Conservation (phyloP, 225 moss, liverwort and hornwort genomes). For the Polytrichum formosum region DNA sequence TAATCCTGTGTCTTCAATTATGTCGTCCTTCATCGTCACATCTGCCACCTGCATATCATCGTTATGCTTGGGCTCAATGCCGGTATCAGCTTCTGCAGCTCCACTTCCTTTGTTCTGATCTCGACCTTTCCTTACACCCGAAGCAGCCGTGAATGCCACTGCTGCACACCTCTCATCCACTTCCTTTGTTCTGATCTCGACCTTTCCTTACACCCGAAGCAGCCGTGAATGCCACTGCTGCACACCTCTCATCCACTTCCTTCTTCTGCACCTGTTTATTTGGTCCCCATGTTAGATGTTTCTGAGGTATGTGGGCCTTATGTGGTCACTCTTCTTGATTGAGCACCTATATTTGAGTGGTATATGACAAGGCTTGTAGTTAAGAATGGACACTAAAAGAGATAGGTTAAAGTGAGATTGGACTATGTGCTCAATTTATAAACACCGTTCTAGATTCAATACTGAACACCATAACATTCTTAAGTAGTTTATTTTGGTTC, state of each 20-base stretch:
- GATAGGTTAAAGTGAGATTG: too few species aligned
- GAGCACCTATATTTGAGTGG: too few species aligned
- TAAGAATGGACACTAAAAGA: too few species aligned
- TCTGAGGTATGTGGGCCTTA: too few species aligned
- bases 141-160: background rate
- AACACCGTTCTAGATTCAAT: too few species aligned
- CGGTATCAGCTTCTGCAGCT: too few species aligned
- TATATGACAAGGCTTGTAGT: too few species aligned
- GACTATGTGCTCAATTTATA: too few species aligned
- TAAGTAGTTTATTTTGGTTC: too few species aligned
- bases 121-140: background rate
- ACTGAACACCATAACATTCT: too few species aligned
- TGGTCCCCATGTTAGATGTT: background rate
- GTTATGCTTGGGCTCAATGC: background rate
- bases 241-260: background rate
- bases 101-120: too few species aligned
- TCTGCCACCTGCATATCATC: background rate
- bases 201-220: constrained; percentile 1
- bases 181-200: background rate
- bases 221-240: background rate
- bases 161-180: background rate
- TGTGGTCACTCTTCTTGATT: too few species aligned
- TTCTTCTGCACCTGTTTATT: background rate
- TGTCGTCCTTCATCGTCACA: background rate
- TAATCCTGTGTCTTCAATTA: background rate